Evolutionary conservation across 306 rosid genomes (phyloP).

Genomic region (Ochetophila trinervis): DNA sequence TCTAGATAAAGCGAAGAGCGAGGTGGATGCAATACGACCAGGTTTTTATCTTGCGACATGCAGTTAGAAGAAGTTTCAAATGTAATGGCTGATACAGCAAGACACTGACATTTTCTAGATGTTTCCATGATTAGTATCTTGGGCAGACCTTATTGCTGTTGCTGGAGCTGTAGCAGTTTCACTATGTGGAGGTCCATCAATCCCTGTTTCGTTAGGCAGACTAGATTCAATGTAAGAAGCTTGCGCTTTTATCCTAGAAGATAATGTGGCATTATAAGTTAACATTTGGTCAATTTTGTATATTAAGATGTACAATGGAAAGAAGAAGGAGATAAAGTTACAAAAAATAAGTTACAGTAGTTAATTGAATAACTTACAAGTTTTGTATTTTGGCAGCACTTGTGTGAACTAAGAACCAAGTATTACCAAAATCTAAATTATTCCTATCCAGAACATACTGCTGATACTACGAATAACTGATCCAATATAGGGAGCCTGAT

Average conservation of each 20-base stretch:
- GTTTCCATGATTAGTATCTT: constrained; percentile 58
- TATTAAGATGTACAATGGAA: constrained; percentile 20
- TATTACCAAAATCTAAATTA: neutral
- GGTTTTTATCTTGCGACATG: constrained; percentile 49
- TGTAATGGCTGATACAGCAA: constrained; percentile 20
- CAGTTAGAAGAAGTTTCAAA: constrained; percentile 15
- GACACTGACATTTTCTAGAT: constrained; percentile 29
- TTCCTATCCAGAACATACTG: constrained; percentile 7
- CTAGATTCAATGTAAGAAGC: constrained; percentile 67
- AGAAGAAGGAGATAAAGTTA: neutral
- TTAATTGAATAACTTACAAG: neutral
- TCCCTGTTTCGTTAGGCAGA: constrained; percentile 72
- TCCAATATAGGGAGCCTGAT: constrained; percentile 57
- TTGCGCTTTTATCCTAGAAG: constrained; percentile 18
- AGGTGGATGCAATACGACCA: constrained; percentile 63
- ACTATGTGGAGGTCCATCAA: constrained; percentile 84
- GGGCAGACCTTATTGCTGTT: constrained; percentile 91
- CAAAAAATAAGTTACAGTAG: neutral
- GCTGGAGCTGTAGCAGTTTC: constrained; percentile 98
- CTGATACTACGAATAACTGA: constrained; percentile 8
- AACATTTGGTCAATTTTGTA: constrained; percentile 8
- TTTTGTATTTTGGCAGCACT: constrained; percentile 7
- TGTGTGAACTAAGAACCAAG: neutral
- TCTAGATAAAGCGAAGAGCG: constrained; percentile 73
- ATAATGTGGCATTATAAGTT: constrained; percentile 4